These are phyloP conservation scores for Neostapfia colusana DNA, from an alignment of 176 grass and related monocot genomes.

Conservation along the genomic window DNA sequence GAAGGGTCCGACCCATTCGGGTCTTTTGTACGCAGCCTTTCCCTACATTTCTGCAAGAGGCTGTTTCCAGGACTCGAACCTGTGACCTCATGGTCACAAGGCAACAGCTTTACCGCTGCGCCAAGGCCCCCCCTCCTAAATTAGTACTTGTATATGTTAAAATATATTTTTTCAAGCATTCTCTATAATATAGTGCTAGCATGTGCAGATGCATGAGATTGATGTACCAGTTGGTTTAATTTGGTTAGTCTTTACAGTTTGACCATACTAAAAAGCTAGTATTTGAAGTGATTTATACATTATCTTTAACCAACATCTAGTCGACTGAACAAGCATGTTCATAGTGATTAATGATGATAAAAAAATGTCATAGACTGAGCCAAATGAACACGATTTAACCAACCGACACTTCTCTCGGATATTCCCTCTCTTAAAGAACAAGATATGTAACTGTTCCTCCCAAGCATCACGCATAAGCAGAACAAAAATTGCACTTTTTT, in stretches of 20 bases:
- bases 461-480: background rate
- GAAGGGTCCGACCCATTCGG: too few species aligned
- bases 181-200: too few species aligned
- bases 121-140: too few species aligned
- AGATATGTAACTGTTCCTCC: background rate
- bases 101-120: too few species aligned
- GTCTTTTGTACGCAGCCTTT: too few species aligned
- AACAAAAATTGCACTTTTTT: background rate
- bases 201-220: too few species aligned
- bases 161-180: too few species aligned
- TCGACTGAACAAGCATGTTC: background rate
- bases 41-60: too few species aligned
- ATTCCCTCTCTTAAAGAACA: background rate
- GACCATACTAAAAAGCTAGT: background rate
- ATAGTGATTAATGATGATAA: background rate
- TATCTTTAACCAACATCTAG: background rate
- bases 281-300: background rate
- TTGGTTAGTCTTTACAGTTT: background rate
- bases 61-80: too few species aligned
- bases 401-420: background rate
- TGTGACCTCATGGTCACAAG: too few species aligned
- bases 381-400: background rate
- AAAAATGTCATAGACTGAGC: background rate
- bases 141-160: too few species aligned
- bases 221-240: background rate